phyloP scores from a whole-genome alignment of 148 eudicot species.

The Salicornia ramosissima region DNA sequence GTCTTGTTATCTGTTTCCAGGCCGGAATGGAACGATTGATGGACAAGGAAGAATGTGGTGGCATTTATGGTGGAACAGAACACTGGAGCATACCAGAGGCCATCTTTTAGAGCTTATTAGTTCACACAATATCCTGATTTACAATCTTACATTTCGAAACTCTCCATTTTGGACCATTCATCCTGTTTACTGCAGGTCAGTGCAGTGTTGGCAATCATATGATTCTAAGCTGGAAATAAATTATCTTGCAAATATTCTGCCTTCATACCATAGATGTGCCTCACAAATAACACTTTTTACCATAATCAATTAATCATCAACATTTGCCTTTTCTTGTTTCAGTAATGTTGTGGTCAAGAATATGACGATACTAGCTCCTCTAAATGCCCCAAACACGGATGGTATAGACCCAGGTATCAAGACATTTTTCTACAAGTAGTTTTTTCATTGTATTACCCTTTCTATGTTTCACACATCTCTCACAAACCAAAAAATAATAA shows the following conservation, averaged over 20 bases:
- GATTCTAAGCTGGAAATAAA: neutral
- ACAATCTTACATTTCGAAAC: slow-evolving; percentile 83
- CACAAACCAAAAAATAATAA: too few relatives aligned
- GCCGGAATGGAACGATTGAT: slow-evolving; percentile 83
- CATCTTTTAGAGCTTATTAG: slow-evolving; percentile 83
- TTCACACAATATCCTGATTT: slow-evolving; percentile 77
- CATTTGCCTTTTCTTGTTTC: slow-evolving; percentile 16
- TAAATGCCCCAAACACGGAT: slow-evolving; percentile 95
- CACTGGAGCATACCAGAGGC: slow-evolving; percentile 87
- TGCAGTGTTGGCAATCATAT: neutral
- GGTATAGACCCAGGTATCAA: slow-evolving; percentile 89
- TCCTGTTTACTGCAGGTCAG: slow-evolving; percentile 95
- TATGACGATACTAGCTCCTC: slow-evolving; percentile 92
- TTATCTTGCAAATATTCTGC: neutral
- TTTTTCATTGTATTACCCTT: neutral
- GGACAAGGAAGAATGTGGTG: slow-evolving; percentile 98
- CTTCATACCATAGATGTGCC: neutral
- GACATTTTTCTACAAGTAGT: neutral
- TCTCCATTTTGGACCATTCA: slow-evolving; percentile 99
- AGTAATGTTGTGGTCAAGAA: slow-evolving; percentile 81
- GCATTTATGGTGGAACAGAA: slow-evolving; percentile 99
- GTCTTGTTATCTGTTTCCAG: slow-evolving; percentile 33
- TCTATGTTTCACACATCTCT: neutral
- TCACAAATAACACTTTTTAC: neutral
- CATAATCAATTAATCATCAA: neutral